These are phyloP conservation scores for Phytopythium montanum DNA, from an alignment of 352 stramenopile genomes.

Conservation along the genomic window DNA sequence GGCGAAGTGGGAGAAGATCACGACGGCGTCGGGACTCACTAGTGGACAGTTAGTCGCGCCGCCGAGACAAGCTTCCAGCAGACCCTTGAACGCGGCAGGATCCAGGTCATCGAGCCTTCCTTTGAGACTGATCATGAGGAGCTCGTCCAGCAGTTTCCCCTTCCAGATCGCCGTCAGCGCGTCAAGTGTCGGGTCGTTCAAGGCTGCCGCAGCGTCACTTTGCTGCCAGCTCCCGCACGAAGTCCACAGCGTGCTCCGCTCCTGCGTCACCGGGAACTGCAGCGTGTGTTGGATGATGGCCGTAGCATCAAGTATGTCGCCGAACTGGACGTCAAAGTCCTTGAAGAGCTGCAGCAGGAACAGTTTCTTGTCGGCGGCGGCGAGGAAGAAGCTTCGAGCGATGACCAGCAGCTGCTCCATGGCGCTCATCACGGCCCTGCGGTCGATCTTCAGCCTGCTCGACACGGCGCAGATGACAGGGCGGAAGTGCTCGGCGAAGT, in stretches of 20 bases:
- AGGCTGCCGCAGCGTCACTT: neutral
- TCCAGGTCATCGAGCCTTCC: conserved; percentile 67
- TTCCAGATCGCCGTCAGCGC: conserved; percentile 57
- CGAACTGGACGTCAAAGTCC: conserved; percentile 63
- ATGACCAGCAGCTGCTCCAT: conserved; percentile 32
- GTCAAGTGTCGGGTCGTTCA: conserved; percentile 16
- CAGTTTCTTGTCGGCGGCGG: conserved; percentile 51
- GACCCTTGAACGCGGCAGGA: conserved; percentile 34
- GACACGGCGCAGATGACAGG: conserved; percentile 32
- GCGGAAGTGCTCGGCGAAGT: conserved; percentile 50
- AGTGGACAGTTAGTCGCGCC: conserved; percentile 36
- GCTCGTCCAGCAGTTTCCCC: conserved; percentile 74
- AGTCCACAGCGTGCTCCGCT: conserved; percentile 43
- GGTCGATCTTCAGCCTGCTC: conserved; percentile 24
- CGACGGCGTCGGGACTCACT: conserved; percentile 61
- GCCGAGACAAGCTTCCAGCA: conserved; percentile 56
- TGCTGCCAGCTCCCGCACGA: conserved; percentile 53
- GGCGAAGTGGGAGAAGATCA: conserved; percentile 71
- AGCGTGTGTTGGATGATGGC: conserved; percentile 55
- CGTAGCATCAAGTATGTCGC: conserved; percentile 52
- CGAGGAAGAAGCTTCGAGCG: conserved; percentile 47
- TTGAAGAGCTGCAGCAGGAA: conserved; percentile 71
- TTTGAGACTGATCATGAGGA: conserved; percentile 76
- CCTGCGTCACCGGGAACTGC: conserved; percentile 43
- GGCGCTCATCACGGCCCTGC: conserved; percentile 15